Base-by-base conservation (phyloP, 129 eudicot genomes). In the Pittosporum tobira region DNA sequence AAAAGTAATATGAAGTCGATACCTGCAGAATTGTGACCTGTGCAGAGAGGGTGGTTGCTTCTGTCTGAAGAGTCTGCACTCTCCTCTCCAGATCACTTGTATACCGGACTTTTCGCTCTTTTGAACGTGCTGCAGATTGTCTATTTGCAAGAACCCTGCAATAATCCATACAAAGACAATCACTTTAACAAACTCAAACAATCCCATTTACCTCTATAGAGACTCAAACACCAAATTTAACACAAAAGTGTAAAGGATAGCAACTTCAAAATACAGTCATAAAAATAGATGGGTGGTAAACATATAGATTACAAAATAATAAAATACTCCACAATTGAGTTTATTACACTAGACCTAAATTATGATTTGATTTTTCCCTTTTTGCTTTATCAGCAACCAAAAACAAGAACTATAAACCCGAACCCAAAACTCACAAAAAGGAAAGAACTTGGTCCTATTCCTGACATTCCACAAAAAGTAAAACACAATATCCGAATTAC, bases 41-140 rank as follows among this genome's bases (percentile, higher is more conserved):
- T 43, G 96, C 84, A 8, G 96, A 88, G 20, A 88, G 82, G 7
- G 89, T 84, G 36, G 96, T 88, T 60, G 96, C 96, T 61, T 88
- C 96, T 0, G 79, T 81, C 76, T 88, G 96, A 68, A 88, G 89
- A 48, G 96, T 88, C 50, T 88, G 96, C 14, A 88, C 94, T 82
- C 78, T 88, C 84, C 82, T 88, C 87, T 88, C 96, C 73, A 88
- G 69, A 75, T 88, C 96, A 48, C 75, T 58, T 0, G 96, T 84
- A 55, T 88, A 88, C 45, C 80, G 76, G 13, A 77, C 71, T 69
- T 84, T 88, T 53, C 96, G 72, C 80, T 88, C 96, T 68, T 88
- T 88, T 0, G 96, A 88, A n/a, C 94, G 84, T 0, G 96, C 96
- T 36, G 94, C 96, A 12, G 96, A 88, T 69, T 88, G 96, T 68